A percentile compares a stretch with the other conserved stretches of the same genome.
phyloP scores from a whole-genome alignment of 1,139 yeast species.

The Scheffersomyces insectosa region DNA sequence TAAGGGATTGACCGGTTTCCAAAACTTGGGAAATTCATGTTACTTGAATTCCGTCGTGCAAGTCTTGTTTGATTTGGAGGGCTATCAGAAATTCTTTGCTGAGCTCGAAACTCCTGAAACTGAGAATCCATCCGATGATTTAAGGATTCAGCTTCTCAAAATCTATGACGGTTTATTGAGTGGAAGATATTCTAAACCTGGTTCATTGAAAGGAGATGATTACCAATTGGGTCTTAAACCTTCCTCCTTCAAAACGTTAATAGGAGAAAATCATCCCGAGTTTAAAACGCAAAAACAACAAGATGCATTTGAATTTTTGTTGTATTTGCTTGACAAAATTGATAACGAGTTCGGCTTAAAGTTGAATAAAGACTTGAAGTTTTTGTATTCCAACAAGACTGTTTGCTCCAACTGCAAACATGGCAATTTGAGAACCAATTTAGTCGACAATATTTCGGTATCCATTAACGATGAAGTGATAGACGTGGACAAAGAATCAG shows the following conservation, averaged over 20 bases:
- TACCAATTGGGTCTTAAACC: constrained; percentile 83
- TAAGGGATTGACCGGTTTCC: constrained; percentile 72
- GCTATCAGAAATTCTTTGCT: constrained; percentile 41
- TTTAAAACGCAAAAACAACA: constrained; percentile 88
- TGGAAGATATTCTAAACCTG: constrained; percentile 69
- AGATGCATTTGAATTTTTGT: constrained; percentile 89
- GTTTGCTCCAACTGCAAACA: constrained; percentile 62
- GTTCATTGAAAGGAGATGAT: constrained; percentile 43
- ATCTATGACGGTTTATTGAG: constrained; percentile 76
- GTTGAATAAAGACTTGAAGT: constrained; percentile 58
- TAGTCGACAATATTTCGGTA: constrained; percentile 69
- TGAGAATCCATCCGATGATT: constrained; percentile 60
- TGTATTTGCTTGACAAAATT: constrained; percentile 63
- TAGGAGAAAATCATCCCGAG: constrained; percentile 80
- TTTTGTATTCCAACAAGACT: constrained; percentile 63
- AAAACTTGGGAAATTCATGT: constrained; percentile 91
- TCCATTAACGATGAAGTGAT: constrained; percentile 51
- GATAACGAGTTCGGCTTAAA: constrained; percentile 52
- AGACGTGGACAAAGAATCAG: constrained; percentile 39
- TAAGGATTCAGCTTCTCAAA: constrained; percentile 72
- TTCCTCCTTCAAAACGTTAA: constrained; percentile 65
- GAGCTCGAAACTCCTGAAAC: constrained; percentile 28
- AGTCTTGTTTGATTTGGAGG: constrained; percentile 44
- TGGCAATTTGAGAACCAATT: constrained; percentile 57
- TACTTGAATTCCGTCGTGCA: constrained; percentile 84